Percentiles rank a stretch among this genome's conserved stretches.
phyloP scores from a whole-genome alignment of 352 stramenopile species.

The Globisporangium iwayamae region DNA sequence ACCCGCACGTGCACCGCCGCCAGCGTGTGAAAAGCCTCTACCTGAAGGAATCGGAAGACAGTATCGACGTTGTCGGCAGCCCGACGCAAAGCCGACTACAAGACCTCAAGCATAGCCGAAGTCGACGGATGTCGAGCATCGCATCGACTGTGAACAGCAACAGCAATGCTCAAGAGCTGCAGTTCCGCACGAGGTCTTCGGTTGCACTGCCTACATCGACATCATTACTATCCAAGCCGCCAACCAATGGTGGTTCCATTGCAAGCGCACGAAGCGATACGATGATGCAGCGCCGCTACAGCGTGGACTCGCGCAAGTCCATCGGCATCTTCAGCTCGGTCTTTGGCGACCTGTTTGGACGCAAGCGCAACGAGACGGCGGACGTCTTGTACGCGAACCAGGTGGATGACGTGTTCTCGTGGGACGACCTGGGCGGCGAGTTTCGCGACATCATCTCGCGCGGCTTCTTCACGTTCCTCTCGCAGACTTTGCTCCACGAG shows the following conservation, averaged over 20 bases:
- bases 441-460: constrained; percentile 57
- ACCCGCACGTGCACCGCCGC: constrained; percentile 43
- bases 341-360: constrained; percentile 70
- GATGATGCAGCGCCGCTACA: constrained; percentile 39
- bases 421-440: constrained; percentile 63
- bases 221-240: background rate
- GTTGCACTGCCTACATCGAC: background rate
- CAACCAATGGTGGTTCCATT: background rate
- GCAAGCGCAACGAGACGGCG: constrained; percentile 47
- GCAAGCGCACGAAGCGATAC: constrained; percentile 8
- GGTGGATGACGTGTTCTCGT: constrained; percentile 50
- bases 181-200: constrained; percentile 9
- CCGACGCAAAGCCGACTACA: constrained; percentile 15
- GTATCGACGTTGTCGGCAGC: constrained; percentile 12
- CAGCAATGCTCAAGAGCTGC: constrained; percentile 1
- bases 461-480: constrained; percentile 63
- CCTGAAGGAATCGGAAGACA: constrained; percentile 15
- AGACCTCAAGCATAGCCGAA: constrained; percentile 2
- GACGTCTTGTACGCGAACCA: constrained; percentile 42
- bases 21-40: constrained; percentile 18
- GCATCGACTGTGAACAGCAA: constrained; percentile 5
- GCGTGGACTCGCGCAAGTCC: constrained; percentile 44
- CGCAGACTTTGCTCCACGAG: constrained; percentile 39
- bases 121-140: constrained; percentile 5
- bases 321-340: constrained; percentile 56